A percentile compares a stretch with the other conserved stretches of the same genome.
phyloP scores from a whole-genome alignment of 2,329 filamentous ascomycete species.

The Xylaria sp. region DNA sequence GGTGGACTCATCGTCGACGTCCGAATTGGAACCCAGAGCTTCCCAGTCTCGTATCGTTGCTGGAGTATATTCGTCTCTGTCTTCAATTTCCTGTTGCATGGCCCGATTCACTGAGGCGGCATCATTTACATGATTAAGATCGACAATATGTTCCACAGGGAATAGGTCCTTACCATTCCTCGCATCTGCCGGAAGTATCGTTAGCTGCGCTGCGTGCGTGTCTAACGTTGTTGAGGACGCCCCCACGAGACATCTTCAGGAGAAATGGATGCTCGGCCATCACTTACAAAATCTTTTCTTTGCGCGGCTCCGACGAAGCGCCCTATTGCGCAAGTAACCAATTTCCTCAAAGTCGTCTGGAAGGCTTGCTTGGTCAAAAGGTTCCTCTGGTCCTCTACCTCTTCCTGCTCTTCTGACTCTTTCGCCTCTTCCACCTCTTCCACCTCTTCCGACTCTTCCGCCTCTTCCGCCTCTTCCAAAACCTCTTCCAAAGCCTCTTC shows the following conservation, averaged over 20 bases:
- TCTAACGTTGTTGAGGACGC: too few species aligned
- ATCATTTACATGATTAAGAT: neutral
- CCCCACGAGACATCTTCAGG: too few species aligned
- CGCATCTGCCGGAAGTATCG: neutral
- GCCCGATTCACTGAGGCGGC: slow-evolving; percentile 15
- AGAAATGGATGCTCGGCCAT: too few species aligned
- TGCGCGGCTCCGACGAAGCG: neutral
- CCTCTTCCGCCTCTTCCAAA: neutral
- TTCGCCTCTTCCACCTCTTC: neutral
- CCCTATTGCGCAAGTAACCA: neutral
- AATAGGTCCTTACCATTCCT: neutral
- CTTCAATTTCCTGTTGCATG: slow-evolving; percentile 18
- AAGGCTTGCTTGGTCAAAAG: neutral
- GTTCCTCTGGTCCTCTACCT: too few species aligned
- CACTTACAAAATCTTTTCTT: slow-evolving; percentile 23
- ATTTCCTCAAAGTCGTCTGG: neutral
- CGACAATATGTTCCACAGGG: slow-evolving; percentile 3
- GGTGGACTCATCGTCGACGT: neutral
- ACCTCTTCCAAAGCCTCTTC: too few species aligned
- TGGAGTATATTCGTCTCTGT: neutral
- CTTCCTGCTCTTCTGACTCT: neutral
- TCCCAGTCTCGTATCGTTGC: slow-evolving; percentile 1
- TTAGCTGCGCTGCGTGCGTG: too few species aligned
- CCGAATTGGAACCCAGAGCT: neutral
- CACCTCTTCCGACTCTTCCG: neutral